Conservation (phyloP, 192 early-diverging fungal species). For the Linnemannia elongata region DNA sequence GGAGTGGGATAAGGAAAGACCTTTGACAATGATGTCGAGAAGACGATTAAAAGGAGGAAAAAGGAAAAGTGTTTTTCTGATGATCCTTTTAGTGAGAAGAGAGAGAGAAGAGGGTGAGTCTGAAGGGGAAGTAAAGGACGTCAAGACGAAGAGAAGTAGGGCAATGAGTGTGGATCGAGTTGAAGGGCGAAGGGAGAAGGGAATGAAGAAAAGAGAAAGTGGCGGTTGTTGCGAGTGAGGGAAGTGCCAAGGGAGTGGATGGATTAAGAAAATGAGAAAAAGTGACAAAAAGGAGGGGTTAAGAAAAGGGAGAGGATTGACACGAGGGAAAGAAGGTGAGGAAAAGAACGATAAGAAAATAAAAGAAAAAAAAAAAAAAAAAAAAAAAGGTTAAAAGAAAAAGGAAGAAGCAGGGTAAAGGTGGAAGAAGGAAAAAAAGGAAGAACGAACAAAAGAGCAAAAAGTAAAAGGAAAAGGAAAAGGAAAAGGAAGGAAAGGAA, state of each 20-base stretch:
- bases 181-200: neutral
- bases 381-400: neutral
- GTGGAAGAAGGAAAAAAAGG: neutral
- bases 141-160: neutral
- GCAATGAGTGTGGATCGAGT: neutral
- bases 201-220: neutral
- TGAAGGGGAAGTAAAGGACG: neutral
- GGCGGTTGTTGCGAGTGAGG: neutral
- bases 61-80: neutral
- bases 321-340: neutral
- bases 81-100: neutral
- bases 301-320: neutral
- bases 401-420: neutral
- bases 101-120: neutral
- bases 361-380: neutral
- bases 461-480: neutral
- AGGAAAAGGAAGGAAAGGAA: neutral
- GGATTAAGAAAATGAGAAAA: neutral
- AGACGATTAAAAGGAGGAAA: neutral
- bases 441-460: no score
- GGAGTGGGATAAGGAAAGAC: neutral
- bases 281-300: neutral
- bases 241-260: neutral
- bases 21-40: neutral
- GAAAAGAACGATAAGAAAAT: neutral